A percentile compares a stretch with the other conserved stretches of the same genome.
Conservation (phyloP, 768 basidiomycete species). For the Leccinum fibrillosum region DNA sequence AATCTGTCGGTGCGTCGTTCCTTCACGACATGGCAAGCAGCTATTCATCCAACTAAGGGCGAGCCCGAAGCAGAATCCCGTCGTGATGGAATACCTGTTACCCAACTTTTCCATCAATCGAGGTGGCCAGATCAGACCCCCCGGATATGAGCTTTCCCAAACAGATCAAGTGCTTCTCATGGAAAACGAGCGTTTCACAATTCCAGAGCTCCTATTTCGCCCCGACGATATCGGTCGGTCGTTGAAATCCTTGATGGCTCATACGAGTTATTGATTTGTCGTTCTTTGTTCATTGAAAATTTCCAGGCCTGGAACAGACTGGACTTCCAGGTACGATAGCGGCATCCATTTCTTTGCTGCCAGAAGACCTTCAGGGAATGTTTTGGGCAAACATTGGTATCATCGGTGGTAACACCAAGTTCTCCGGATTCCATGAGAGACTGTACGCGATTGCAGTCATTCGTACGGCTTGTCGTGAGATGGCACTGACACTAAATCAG, state of each 20-base stretch:
- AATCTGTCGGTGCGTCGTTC: slow-evolving; percentile 62
- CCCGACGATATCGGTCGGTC: slow-evolving; percentile 84
- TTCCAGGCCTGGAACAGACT: slow-evolving; percentile 70
- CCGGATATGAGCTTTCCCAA: slow-evolving; percentile 51
- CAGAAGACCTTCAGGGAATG: slow-evolving; percentile 82
- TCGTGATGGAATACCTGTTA: slow-evolving; percentile 86
- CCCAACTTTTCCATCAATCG: slow-evolving; percentile 79
- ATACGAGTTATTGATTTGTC: slow-evolving; percentile 5
- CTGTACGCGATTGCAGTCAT: slow-evolving; percentile 52
- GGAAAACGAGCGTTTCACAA: slow-evolving; percentile 88
- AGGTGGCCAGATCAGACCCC: slow-evolving; percentile 51
- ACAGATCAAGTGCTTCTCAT: slow-evolving; percentile 74
- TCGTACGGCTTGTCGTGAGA: slow-evolving; percentile 13
- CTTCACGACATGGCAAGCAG: slow-evolving; percentile 15
- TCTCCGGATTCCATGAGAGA: slow-evolving; percentile 70
- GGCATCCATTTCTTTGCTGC: slow-evolving; percentile 69
- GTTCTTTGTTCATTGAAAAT: slow-evolving; percentile 3
- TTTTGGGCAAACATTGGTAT: slow-evolving; percentile 94
- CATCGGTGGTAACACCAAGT: slow-evolving; percentile 78
- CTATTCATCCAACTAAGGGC: slow-evolving; percentile 37
- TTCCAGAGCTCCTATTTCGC: slow-evolving; percentile 90
- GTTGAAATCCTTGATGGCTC: slow-evolving; percentile 7
- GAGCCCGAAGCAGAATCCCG: slow-evolving; percentile 56
- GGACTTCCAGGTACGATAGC: slow-evolving; percentile 79
- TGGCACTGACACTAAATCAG: slow-evolving; percentile 39